These are phyloP conservation scores for Nakataea oryzae DNA, from an alignment of 2,329 filamentous ascomycete species.

Conservation along the genomic window DNA sequence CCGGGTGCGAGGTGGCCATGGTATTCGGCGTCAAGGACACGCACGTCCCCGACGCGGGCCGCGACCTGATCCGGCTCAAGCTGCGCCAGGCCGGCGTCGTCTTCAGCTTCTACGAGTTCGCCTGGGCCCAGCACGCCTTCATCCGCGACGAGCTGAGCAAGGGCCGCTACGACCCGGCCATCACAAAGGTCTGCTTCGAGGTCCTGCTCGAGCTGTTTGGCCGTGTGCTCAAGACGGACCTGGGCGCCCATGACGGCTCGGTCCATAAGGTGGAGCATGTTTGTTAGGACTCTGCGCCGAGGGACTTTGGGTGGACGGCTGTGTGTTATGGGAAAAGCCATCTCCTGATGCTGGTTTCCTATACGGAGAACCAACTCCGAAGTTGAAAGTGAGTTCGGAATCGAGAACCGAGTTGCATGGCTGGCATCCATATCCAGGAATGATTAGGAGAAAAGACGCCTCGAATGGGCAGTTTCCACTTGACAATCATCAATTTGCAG, in stretches of 20 bases:
- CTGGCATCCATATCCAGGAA: too few relatives aligned
- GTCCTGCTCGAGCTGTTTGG: constrained; percentile 80
- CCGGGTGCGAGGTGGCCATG: constrained; percentile 57
- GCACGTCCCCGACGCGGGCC: constrained; percentile 73
- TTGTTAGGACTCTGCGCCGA: constrained; percentile 35
- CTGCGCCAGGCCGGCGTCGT: constrained; percentile 64
- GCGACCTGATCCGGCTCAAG: constrained; percentile 74
- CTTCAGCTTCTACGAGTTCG: constrained; percentile 79
- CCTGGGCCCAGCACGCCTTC: constrained; percentile 93
- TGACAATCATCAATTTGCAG: neutral
- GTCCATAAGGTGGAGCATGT: constrained; percentile 59
- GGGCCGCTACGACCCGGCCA: constrained; percentile 82
- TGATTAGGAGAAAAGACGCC: neutral
- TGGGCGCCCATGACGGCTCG: constrained; percentile 57
- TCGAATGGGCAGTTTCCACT: neutral
- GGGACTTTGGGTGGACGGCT: neutral
- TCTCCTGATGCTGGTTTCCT: too few relatives aligned
- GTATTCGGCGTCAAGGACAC: constrained; percentile 90
- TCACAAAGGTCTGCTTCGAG: constrained; percentile 83
- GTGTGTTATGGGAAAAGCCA: too few relatives aligned
- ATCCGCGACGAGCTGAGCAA: constrained; percentile 89
- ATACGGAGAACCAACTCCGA: too few relatives aligned
- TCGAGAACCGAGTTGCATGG: too few relatives aligned
- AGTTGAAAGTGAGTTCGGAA: too few relatives aligned
- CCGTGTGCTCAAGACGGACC: constrained; percentile 64